phyloP scores from a whole-genome alignment of 129 eudicot genomes.

The Helianthus annuus region HanXRQr2.0-SUNRISE NC_035447.2:119611797-119612296 shows the following conservation, averaged over 20 bases:
- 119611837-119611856: too few species aligned
- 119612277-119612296: too few species aligned
- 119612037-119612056: slow-evolving; percentile 93
- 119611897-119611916: slow-evolving; percentile 12
- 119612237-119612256: too few species aligned
- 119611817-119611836: too few species aligned
- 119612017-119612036: slow-evolving; percentile 90
- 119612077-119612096: slow-evolving; percentile 78
- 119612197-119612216: slow-evolving; percentile 89
- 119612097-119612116: too few species aligned
- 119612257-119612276: too few species aligned
- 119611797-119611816: too few species aligned
- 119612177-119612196: slow-evolving; percentile 83
- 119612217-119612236: slow-evolving; percentile 92
- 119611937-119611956: slow-evolving; percentile 86
- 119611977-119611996: slow-evolving; percentile 98
- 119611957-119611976: slow-evolving; percentile 97
- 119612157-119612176: slow-evolving; percentile 8
- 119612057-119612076: slow-evolving; percentile 79
- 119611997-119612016: slow-evolving; percentile 89
- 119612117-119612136: slow-evolving; percentile 4
- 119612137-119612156: slow-evolving; percentile 1
- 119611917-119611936: slow-evolving; percentile 87
- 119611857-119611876: background rate
- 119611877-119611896: background rate